phyloP scores from a whole-genome alignment of 2,329 filamentous ascomycete species.

The Clonostachys rosea region DNA sequence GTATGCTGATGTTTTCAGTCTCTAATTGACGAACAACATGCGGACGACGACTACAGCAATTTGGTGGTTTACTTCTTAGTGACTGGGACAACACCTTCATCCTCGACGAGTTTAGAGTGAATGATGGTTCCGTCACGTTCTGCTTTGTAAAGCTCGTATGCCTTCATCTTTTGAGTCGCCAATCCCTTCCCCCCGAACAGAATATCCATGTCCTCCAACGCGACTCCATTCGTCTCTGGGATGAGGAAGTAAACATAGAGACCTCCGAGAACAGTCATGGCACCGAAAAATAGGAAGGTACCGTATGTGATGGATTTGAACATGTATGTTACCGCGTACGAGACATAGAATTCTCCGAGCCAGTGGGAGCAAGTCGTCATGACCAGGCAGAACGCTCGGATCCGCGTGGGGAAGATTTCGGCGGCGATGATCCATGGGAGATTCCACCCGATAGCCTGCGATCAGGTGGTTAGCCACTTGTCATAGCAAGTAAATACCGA shows the following conservation, averaged over 20 bases:
- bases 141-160: too few relatives aligned
- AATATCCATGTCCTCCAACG: neutral
- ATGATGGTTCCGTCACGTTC: too few relatives aligned
- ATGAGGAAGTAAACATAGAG: slow-evolving; percentile 43
- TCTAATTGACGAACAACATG: too few relatives aligned
- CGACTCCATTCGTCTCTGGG: slow-evolving; percentile 43
- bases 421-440: slow-evolving; percentile 38
- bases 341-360: slow-evolving; percentile 32
- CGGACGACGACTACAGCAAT: too few relatives aligned
- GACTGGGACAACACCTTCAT: too few relatives aligned
- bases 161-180: too few relatives aligned
- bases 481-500: too few relatives aligned
- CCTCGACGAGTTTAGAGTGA: too few relatives aligned
- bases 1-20: too few relatives aligned
- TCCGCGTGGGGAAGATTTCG: slow-evolving; percentile 39
- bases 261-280: slow-evolving; percentile 34
- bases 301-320: slow-evolving; percentile 36
- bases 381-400: slow-evolving; percentile 25
- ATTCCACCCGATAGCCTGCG: slow-evolving; percentile 26
- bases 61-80: too few relatives aligned
- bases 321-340: slow-evolving; percentile 32
- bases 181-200: neutral
- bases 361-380: slow-evolving; percentile 27
- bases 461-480: slow-evolving; percentile 17
- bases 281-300: slow-evolving; percentile 48